Evolutionary conservation across 345 rosid genomes (phyloP).

Genomic region (Linum trigynum): DNA sequence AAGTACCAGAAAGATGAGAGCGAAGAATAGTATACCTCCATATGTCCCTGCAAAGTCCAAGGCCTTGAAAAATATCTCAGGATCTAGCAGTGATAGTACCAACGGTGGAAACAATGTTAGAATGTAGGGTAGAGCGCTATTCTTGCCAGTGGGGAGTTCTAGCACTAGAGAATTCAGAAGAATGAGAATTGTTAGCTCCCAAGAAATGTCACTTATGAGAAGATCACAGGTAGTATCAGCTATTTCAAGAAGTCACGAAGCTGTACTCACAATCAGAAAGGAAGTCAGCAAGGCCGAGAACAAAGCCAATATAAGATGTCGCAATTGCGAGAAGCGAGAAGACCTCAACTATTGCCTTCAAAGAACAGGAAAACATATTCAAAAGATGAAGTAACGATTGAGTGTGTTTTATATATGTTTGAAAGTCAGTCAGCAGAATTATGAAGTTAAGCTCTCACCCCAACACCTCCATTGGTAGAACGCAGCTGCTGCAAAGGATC

Average conservation of each 20-base stretch:
- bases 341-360: constrained; percentile 70
- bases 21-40: constrained; percentile 48
- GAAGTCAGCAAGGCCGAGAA: constrained; percentile 84
- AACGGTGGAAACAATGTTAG: constrained; percentile 76
- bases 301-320: constrained; percentile 83
- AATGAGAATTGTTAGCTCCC: not conserved
- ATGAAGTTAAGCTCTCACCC: constrained; percentile 49
- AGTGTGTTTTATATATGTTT: constrained; percentile 3
- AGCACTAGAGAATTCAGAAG: constrained; percentile 37
- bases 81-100: constrained; percentile 58
- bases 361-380: constrained; percentile 9
- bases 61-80: constrained; percentile 89
- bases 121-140: constrained; percentile 52
- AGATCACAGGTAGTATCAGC: not conserved
- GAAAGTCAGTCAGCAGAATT: not conserved
- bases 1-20: not conserved
- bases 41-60: constrained; percentile 91
- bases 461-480: constrained; percentile 50
- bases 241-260: not conserved
- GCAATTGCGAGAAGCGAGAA: constrained; percentile 87
- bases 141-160: constrained; percentile 52
- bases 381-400: constrained; percentile 5
- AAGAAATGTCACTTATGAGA: not conserved
- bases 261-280: constrained; percentile 69
- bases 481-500: constrained; percentile 78